Evolutionary conservation across 179 eudicot genomes (phyloP), one percentile per base, ranked within the genome.

Genomic region (Heliamphora ciliata): DNA sequence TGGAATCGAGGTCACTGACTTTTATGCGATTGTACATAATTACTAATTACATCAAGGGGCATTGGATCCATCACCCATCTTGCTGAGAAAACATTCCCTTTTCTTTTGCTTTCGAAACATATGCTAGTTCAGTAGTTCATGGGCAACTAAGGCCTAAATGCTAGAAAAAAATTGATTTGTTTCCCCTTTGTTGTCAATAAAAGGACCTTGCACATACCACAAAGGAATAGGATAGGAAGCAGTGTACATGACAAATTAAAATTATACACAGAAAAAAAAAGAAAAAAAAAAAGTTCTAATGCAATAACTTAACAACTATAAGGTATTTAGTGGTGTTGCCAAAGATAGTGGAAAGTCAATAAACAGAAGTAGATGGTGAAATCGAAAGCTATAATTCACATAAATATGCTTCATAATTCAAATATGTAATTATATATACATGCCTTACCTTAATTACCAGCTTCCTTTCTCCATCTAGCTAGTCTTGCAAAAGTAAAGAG

Each of bases 1-100:
- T 64, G 21, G 21, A 11, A 13, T 78, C 81, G 50, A 77, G 15
- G 81, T 64, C 70, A 18, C 72, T 47, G 72, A 65, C 65, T 64
- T 65, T 5, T 51, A 65, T 48, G 81, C n/a, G 72, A 6, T 18
- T 8, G 47, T 60, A 24, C 11, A 7, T 50, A 21, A 18, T 21
- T 18, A 48, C 14, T 31, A 21, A 66, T 31, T 50, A 66, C 15
- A 17, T 44, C 58, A 58, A 21, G 79, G 15, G 67, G 66, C 66
- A 40, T 76, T 51, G 77, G 77, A 51, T 67, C 40, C 40, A 31
- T 31, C 40, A 31, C 40, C 44, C 70, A 4, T 65, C 70, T 66
- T 5, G 44, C 11, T 21, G 70, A 66, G 70, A 66, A 66, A 66
- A 66, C 2, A 0, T 66, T 8, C 14, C 61, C 55, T 54, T 77